Evolutionary conservation across 495 filamentous ascomycete species (phyloP).

Genomic region (Hypoxylon trugodes): DNA sequence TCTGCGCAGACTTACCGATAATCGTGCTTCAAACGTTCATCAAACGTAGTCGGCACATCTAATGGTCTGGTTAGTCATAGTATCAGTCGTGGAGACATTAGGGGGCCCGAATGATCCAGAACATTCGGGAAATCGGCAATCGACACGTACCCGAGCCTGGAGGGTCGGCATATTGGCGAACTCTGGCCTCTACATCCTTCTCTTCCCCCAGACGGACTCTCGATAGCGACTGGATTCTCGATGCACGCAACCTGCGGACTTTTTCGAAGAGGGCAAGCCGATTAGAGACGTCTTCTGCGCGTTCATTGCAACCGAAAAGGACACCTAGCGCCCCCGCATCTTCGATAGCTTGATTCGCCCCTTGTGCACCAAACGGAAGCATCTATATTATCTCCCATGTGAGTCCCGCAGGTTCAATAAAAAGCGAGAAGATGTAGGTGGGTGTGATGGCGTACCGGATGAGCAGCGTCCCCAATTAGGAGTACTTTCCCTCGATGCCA

Average conservation of each 20-base stretch:
- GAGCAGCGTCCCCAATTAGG: constrained; percentile 56
- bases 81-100: not conserved
- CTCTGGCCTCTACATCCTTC: constrained; percentile 11
- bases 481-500: constrained; percentile 48
- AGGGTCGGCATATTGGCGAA: constrained; percentile 21
- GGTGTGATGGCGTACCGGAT: constrained; percentile 36
- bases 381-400: constrained; percentile 9
- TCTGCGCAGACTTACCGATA: constrained; percentile 4
- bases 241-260: constrained; percentile 14
- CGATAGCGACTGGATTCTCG: constrained; percentile 17
- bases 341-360: constrained; percentile 24
- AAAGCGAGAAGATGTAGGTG: not conserved
- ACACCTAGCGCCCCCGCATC: constrained; percentile 17
- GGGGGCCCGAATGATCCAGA: not conserved
- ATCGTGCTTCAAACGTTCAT: constrained; percentile 7
- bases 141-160: constrained; percentile 16
- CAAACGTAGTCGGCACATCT: constrained; percentile 18
- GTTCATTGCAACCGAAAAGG: not conserved
- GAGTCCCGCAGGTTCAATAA: not conserved
- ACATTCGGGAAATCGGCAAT: not conserved
- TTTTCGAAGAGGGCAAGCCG: constrained; percentile 3
- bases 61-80: not conserved
- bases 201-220: constrained; percentile 16
- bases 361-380: constrained; percentile 26
- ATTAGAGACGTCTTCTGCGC: not conserved